These are phyloP conservation scores for Podila minutissima DNA, from an alignment of 192 early-diverging fungal genomes.

Conservation along the genomic window DNA sequence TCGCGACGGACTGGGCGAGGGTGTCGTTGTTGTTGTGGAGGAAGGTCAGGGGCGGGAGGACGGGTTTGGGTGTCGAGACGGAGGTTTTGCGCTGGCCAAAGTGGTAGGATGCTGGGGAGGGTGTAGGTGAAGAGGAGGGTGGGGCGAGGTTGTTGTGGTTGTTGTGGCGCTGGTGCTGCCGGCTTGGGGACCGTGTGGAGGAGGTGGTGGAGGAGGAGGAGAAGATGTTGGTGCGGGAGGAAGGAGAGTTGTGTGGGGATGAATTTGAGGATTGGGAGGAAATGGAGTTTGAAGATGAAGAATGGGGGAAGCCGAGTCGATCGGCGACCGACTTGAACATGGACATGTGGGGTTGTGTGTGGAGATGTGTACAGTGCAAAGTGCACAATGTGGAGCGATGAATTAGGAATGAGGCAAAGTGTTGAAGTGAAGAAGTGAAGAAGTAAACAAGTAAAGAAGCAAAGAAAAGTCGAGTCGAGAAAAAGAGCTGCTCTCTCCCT, in stretches of 20 bases:
- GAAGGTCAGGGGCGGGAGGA: constrained; percentile 40
- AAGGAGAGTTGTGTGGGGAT: constrained; percentile 1
- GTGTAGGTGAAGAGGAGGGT: background rate
- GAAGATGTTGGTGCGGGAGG: constrained; percentile 8
- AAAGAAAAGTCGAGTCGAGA: background rate
- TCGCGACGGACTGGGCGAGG: constrained; percentile 2
- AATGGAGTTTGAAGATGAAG: constrained; percentile 13
- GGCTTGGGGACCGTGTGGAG: constrained; percentile 18
- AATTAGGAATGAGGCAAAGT: background rate
- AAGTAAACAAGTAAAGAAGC: background rate
- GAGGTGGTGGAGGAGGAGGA: constrained; percentile 2
- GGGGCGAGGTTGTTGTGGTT: background rate
- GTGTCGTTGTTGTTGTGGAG: constrained; percentile 7
- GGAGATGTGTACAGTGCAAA: too few relatives aligned
- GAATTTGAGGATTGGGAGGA: constrained; percentile 8
- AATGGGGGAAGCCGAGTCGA: constrained; percentile 43
- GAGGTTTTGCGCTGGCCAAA: constrained; percentile 1
- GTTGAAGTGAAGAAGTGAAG: background rate
- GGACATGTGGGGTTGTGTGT: background rate
- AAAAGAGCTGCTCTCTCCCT: too few relatives aligned
- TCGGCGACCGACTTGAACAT: constrained; percentile 52
- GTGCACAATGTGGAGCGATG: background rate
- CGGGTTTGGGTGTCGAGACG: constrained; percentile 24
- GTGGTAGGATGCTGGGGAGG: background rate
- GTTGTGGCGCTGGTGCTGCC: constrained; percentile 26